These are phyloP conservation scores for Plasmodium malariae DNA, from an alignment of 169 alveolate genomes.

Conservation along the genomic window DNA sequence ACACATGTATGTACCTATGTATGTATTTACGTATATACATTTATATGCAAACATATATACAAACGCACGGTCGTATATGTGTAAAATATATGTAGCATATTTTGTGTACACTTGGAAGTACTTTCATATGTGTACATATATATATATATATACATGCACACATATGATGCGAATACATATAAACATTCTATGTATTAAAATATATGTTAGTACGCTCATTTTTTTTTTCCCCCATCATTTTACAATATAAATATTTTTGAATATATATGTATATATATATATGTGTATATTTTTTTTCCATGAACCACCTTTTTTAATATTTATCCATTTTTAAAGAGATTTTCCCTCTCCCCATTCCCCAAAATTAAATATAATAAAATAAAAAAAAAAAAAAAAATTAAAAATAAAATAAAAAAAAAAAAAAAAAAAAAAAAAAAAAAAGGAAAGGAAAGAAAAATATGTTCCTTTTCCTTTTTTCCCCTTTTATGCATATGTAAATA, in stretches of 20 bases:
- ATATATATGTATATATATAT: slow-evolving; percentile 1
- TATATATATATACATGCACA: neutral
- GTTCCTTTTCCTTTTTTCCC: neutral
- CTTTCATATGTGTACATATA: too few relatives aligned
- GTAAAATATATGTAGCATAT: too few relatives aligned
- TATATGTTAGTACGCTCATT: neutral
- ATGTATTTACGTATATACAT: neutral
- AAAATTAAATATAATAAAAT: too few relatives aligned
- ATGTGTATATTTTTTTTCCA: neutral
- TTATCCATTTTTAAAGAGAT: neutral
- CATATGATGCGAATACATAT: neutral
- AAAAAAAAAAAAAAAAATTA: neutral
- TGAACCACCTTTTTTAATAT: neutral
- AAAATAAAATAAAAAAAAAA: neutral
- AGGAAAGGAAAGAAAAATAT: neutral
- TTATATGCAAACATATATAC: neutral
- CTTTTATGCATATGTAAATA: slow-evolving; percentile 9
- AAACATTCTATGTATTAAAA: neutral
- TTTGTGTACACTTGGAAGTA: neutral
- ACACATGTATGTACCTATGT: neutral
- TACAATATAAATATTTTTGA: neutral
- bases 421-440: neutral
- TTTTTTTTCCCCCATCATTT: neutral
- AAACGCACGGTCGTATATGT: too few relatives aligned
- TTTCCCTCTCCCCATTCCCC: too few relatives aligned